Base-by-base conservation (phyloP, 495 filamentous ascomycete genomes). In the Talaromyces nanjingensis region DNA sequence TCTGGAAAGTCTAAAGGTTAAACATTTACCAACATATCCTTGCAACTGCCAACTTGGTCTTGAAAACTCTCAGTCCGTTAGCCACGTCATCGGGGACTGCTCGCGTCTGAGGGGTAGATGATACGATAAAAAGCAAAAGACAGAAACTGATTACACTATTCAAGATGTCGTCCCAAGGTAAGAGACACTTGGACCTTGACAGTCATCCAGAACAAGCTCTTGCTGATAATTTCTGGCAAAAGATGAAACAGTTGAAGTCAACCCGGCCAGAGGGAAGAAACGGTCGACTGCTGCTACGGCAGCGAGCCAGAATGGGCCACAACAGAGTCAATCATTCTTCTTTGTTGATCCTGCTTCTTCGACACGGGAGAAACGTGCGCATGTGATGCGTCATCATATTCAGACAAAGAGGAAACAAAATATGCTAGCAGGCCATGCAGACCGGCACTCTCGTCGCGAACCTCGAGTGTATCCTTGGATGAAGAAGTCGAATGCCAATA, bases 301-400 rank as follows among this genome's bases (percentile, higher is more conserved):
- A 37, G 11, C 56, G 16, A 37, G 25, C 12, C 42, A 52, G 20
- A 29, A 34, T 62, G 60, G 39, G 12, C 49, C 49, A 56, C 53
- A 56, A 31, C 60, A 52, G 47, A 62, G 25, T 16, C 77, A 76
- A 67, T 65, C 72, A 5, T 81, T 79, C 58, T 81, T 77, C 56
- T 81, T 81, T 65, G 78, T 81, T 59, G 74, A 81, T 54, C 71
- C 73, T 6, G 74, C 71, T 62, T 78, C 77, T 0, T 78, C 77
- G 4, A 78, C 78, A 9, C 73, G 77, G 27, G 78, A 79, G 62
- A 79, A 79, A 60, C 73, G 78, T 58, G 76, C 78, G 16, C 78
- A 81, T 72, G 78, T 81, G 12, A 81, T 81, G 78, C 75, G 77
- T n/a, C 76, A 81, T 53, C 78, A 81, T 69, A 76, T 79, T 29